Base-by-base conservation (phyloP, 768 basidiomycete genomes). In the Tephrocybe sp. region DNA sequence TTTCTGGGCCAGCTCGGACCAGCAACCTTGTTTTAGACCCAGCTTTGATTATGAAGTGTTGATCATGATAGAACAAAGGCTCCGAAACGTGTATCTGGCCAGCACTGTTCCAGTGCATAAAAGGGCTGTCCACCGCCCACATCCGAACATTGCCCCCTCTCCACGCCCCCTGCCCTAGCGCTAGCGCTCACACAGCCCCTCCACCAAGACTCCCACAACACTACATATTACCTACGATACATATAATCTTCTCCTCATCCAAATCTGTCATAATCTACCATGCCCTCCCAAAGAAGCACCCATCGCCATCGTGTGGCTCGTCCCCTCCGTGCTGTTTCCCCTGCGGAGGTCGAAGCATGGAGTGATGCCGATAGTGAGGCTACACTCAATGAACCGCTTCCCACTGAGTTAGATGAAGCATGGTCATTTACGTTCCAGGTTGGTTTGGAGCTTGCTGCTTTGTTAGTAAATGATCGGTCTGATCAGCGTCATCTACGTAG, bases 391-490 rank as follows among this genome's bases (percentile, higher is more conserved):
- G 67, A 68, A 31, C 57, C 52, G 12, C 60, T 66, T 26, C 73
- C 75, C n/a, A 56, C 63, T 17, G 70, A 73, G 46, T 64, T 82
- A 6, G 74, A 81, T 40, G 78, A 83, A 26, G 66, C 79, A 0
- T 76, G 78, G 68, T 69, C 72, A 32, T 83, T 77, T 57, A 71
- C 71, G 12, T 84, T 84, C 65, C 65, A 71, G 61, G 79, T 77
- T 61, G 57, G 71, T 66, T 54, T 19, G 32, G 32, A 43, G 46
- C n/a, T 32, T 6, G 5, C 12, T 20, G 23, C 10, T 33, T 20
- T 3, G 2, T 19, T 7, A 9, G 17, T 16, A 11, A 26, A 32
- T 31, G 19, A 42, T 9, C 26, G 26, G 12, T 6, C 44, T 52
- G 11, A 47, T 16, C 38, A 31, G 7, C 13, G 10, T 13, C 34